A percentile compares a stretch with the other conserved stretches of the same genome.
These are phyloP conservation scores for Apiospora sp. DNA, from an alignment of 2,329 filamentous ascomycete genomes.

Conservation along the genomic window DNA sequence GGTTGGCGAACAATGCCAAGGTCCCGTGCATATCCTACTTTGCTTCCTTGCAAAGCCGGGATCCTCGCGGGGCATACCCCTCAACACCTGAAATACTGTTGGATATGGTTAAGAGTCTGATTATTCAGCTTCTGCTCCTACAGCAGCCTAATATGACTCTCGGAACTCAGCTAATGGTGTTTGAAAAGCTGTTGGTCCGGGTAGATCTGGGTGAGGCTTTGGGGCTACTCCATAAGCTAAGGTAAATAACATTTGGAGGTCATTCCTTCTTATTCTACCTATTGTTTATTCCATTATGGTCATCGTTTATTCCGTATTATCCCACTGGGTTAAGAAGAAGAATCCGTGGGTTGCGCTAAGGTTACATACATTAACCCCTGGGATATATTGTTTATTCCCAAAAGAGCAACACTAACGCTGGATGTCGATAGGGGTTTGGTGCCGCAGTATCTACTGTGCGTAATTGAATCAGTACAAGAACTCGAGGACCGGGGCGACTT, in stretches of 20 bases:
- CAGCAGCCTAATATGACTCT: not conserved
- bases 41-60: not conserved
- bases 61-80: not conserved
- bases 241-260: too few relatives aligned
- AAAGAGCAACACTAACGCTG: too few relatives aligned
- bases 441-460: not conserved
- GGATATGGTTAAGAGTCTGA: not conserved
- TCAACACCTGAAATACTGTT: not conserved
- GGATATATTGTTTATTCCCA: too few relatives aligned
- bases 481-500: not conserved
- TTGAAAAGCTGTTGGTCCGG: not conserved
- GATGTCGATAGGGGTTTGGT: not conserved
- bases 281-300: too few relatives aligned
- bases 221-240: not conserved
- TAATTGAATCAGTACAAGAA: not conserved
- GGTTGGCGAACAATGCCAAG: not conserved
- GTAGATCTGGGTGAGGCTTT: not conserved
- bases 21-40: slow-evolving; percentile 11
- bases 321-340: too few relatives aligned
- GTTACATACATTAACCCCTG: too few relatives aligned
- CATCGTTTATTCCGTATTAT: too few relatives aligned
- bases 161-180: fast-evolving
- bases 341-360: too few relatives aligned
- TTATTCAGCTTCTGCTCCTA: not conserved
- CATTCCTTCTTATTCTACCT: too few relatives aligned